A percentile compares a stretch with the other conserved stretches of the same genome.
phyloP scores from a whole-genome alignment of 202 grass and related monocot genomes.

The Zizania palustris region DNA sequence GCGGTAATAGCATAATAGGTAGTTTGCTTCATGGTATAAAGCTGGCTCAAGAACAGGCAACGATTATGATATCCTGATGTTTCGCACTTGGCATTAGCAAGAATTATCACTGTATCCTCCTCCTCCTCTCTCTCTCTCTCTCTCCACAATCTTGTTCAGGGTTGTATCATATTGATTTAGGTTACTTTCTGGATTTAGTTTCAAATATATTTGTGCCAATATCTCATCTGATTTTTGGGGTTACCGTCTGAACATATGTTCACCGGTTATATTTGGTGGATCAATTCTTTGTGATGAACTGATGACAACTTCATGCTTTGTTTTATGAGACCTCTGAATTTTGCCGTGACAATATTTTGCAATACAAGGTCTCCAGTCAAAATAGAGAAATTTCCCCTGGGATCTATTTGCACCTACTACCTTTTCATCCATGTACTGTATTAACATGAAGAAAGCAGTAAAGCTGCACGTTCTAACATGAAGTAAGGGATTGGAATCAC shows the following conservation, averaged over 20 bases:
- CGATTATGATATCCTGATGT: slow-evolving; percentile 30
- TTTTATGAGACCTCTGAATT: not conserved
- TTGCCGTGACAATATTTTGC: not conserved
- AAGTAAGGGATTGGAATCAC: slow-evolving; percentile 34
- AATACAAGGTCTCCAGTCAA: not conserved
- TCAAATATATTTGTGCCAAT: not conserved
- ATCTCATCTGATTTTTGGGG: not conserved
- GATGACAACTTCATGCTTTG: not conserved
- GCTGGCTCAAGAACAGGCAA: slow-evolving; percentile 17
- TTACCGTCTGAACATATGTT: not conserved
- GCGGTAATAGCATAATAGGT: slow-evolving; percentile 11
- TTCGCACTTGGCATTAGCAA: slow-evolving; percentile 4
- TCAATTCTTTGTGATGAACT: not conserved
- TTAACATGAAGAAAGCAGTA: slow-evolving; percentile 21
- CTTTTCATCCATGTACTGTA: not conserved
- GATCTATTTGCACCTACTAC: not conserved
- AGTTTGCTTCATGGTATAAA: slow-evolving; percentile 33
- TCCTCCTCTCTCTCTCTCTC: not conserved
- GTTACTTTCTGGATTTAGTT: not conserved
- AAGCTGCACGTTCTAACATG: not conserved
- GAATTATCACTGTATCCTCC: not conserved
- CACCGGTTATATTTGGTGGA: not conserved
- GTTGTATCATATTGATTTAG: slow-evolving; percentile 36
- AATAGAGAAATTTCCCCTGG: not conserved
- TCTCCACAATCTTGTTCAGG: slow-evolving; percentile 26